A percentile compares a stretch with the other conserved stretches of the same genome.
phyloP scores from a whole-genome alignment of 2,329 filamentous ascomycete species.

The Fusarium sacchari region DNA sequence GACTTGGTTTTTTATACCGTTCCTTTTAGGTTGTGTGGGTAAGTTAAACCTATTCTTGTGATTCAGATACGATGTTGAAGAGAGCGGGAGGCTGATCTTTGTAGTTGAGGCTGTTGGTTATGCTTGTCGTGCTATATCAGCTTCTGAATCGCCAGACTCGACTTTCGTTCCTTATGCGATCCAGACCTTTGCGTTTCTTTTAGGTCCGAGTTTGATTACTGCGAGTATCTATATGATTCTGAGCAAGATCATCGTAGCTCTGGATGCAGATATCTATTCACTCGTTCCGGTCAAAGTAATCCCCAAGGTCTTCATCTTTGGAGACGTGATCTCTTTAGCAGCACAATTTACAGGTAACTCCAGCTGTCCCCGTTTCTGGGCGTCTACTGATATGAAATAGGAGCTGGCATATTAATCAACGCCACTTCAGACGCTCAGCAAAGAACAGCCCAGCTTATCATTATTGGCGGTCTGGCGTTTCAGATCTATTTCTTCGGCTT shows the following conservation, averaged over 20 bases:
- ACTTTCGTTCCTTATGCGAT: constrained; percentile 48
- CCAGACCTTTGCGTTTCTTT: constrained; percentile 48
- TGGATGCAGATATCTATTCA: constrained; percentile 51
- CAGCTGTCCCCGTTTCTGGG: fast-evolving
- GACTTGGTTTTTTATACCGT: constrained; percentile 62
- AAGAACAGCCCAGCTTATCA: constrained; percentile 54
- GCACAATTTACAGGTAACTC: constrained; percentile 28
- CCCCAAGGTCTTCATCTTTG: constrained; percentile 60
- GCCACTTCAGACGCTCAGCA: constrained; percentile 34
- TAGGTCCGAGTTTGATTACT: constrained; percentile 54
- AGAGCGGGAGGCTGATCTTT: not conserved
- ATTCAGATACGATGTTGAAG: not conserved
- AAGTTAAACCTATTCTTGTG: constrained; percentile 14
- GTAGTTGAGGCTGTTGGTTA: constrained; percentile 49
- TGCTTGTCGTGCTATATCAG: constrained; percentile 57
- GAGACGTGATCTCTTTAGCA: constrained; percentile 57
- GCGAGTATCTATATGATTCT: constrained; percentile 58
- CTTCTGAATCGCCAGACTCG: constrained; percentile 49
- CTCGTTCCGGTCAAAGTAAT: constrained; percentile 55
- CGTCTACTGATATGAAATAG: not conserved
- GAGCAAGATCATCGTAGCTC: constrained; percentile 50
- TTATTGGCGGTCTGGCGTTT: constrained; percentile 61
- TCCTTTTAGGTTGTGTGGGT: constrained; percentile 60
- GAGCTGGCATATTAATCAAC: constrained; percentile 28
- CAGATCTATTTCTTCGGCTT: constrained; percentile 64